Percentiles rank a stretch among this genome's conserved stretches.
Evolutionary conservation across 148 eudicot species (phyloP).

Genomic region (Polygonum maritimum): DNA sequence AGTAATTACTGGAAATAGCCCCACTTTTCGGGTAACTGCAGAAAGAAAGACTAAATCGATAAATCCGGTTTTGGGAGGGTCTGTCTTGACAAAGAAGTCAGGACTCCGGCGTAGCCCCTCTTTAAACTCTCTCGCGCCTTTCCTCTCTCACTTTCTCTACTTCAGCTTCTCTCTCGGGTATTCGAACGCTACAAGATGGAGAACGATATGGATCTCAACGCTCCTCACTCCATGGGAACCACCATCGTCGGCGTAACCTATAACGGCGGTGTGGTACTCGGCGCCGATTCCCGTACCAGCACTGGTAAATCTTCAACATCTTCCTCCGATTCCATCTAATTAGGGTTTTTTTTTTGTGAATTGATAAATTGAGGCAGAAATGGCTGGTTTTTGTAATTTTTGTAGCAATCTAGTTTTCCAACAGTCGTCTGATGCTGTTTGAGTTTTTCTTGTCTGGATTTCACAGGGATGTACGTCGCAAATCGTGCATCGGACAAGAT

Average conservation of each 20-base stretch:
- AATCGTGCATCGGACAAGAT: conserved; percentile 99
- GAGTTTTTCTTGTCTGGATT: background rate
- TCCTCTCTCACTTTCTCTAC: background rate
- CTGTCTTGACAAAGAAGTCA: conserved; percentile 10
- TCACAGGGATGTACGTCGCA: conserved; percentile 83
- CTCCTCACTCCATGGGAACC: conserved; percentile 83
- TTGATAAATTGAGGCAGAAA: background rate
- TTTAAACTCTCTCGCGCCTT: background rate
- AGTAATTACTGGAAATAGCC: no score
- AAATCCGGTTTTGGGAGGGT: background rate
- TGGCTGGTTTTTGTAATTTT: background rate
- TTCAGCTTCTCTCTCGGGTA: background rate
- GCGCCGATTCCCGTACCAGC: conserved; percentile 98
- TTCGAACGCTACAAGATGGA: conserved; percentile 14
- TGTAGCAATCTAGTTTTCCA: background rate
- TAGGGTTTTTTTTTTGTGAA: background rate
- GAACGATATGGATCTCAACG: conserved; percentile 27
- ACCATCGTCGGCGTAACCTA: conserved; percentile 95
- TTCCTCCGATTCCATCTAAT: background rate
- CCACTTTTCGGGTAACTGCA: no score
- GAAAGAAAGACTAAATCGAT: no score
- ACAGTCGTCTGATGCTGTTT: background rate
- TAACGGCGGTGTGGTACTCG: conserved; percentile 89
- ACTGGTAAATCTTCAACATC: conserved; percentile 39
- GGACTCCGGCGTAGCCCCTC: background rate